A percentile compares a stretch with the other conserved stretches of the same genome.
Evolutionary conservation across 2,329 filamentous ascomycete species (phyloP).

Genomic region (Neurospora sp.): DNA sequence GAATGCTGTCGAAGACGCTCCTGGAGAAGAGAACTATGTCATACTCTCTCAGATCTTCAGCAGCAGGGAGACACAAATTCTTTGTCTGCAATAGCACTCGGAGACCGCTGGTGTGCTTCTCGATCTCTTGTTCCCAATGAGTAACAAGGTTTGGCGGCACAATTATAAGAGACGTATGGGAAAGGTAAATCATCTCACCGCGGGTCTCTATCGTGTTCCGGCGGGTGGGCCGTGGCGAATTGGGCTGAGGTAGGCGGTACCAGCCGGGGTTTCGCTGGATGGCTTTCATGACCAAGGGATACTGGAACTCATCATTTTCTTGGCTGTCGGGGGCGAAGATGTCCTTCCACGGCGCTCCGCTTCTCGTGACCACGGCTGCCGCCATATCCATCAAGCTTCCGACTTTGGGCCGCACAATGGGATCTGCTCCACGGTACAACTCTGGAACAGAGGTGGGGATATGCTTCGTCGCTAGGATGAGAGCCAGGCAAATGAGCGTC

Average conservation of each 20-base stretch:
- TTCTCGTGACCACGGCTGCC: conserved; percentile 55
- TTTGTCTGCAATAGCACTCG: conserved; percentile 53
- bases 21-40: conserved; percentile 69
- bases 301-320: conserved; percentile 32
- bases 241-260: conserved; percentile 44
- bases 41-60: conserved; percentile 49
- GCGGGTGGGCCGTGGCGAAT: conserved; percentile 21
- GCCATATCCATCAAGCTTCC: conserved; percentile 67
- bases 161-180: conserved; percentile 62
- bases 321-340: conserved; percentile 45
- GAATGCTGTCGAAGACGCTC: neutral
- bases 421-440: conserved; percentile 37
- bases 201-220: conserved; percentile 18
- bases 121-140: conserved; percentile 77
- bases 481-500: conserved; percentile 72
- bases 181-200: conserved; percentile 42
- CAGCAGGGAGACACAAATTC: conserved; percentile 43
- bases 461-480: conserved; percentile 65
- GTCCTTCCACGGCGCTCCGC: conserved; percentile 60
- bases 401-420: conserved; percentile 33
- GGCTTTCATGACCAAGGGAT: conserved; percentile 41
- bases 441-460: conserved; percentile 58
- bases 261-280: conserved; percentile 48
- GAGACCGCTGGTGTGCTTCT: conserved; percentile 62
- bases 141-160: conserved; percentile 74